phyloP scores from a whole-genome alignment of 2,329 filamentous ascomycete species.

The Mariannaea elegans region DNA sequence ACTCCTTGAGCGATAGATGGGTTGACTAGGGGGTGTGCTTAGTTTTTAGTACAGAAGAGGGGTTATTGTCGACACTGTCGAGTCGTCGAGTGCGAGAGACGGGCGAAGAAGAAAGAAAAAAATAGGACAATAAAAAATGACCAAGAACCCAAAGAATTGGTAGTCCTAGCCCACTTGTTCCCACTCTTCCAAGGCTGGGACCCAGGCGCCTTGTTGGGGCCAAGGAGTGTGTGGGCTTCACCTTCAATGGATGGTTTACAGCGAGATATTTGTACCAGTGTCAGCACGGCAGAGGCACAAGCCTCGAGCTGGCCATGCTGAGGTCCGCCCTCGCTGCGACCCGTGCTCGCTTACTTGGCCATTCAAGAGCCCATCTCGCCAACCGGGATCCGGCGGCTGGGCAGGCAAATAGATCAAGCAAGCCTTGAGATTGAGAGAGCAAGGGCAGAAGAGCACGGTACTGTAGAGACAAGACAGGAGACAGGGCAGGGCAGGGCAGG shows the following conservation, averaged over 20 bases:
- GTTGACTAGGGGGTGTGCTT: too few species aligned
- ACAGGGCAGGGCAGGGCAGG: neutral
- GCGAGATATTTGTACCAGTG: neutral
- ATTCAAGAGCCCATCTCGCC: conserved; percentile 1
- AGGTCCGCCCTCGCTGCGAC: conserved; percentile 8
- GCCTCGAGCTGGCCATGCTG: conserved; percentile 9
- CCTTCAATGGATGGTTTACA: neutral
- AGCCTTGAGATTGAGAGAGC: neutral
- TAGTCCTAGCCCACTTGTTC: neutral
- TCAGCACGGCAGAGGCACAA: conserved; percentile 9
- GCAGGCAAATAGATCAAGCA: conserved; percentile 2
- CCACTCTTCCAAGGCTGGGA: neutral
- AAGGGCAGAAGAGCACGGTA: too few species aligned
- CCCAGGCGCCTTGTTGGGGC: neutral
- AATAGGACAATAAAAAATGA: neutral
- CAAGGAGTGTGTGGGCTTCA: neutral
- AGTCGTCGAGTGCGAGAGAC: too few species aligned
- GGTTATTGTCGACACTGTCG: too few species aligned
- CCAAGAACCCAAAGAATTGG: neutral
- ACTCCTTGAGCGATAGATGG: too few species aligned
- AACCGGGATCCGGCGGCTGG: conserved; percentile 9
- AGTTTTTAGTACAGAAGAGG: too few species aligned
- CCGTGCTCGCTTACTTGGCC: conserved; percentile 18
- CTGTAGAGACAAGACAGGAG: too few species aligned
- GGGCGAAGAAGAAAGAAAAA: neutral